A percentile compares a stretch with the other conserved stretches of the same genome.
Conservation (phyloP, 352 stramenopile genomes). For the Globisporangium middletonii region DNA sequence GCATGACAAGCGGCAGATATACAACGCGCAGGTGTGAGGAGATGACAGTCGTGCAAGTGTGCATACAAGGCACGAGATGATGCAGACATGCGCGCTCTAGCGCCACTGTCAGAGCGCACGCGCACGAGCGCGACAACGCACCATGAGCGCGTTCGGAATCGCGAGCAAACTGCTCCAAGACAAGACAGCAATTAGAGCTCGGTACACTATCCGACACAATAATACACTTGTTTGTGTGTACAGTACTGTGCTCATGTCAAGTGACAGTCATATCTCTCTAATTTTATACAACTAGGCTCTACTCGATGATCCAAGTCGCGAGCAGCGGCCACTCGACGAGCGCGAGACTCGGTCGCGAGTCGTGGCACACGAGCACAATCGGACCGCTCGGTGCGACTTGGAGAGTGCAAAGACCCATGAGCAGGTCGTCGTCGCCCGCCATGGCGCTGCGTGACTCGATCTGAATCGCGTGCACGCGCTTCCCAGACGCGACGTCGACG, state of each 20-base stretch:
- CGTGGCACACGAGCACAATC: conserved; percentile 32
- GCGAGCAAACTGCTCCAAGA: too few species aligned
- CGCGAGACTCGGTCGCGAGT: conserved; percentile 28
- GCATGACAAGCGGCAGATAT: background rate
- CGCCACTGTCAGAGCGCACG: background rate
- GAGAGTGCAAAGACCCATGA: conserved; percentile 26
- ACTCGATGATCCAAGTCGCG: conserved; percentile 1
- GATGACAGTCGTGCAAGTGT: background rate
- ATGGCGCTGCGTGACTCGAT: conserved; percentile 6
- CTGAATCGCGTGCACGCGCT: conserved; percentile 38
- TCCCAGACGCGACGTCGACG: conserved; percentile 33
- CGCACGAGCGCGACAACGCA: background rate
- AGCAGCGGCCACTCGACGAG: conserved; percentile 50
- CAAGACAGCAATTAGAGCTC: too few species aligned
- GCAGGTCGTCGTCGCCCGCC: conserved; percentile 10
- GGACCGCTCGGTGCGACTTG: background rate
- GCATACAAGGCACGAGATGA: background rate
- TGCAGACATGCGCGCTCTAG: background rate
- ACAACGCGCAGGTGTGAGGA: background rate
- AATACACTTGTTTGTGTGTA: background rate
- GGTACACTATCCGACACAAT: background rate
- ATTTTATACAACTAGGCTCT: background rate
- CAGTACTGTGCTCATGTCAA: too few species aligned
- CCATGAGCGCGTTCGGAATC: background rate
- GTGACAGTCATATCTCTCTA: background rate